Conservation (phyloP, 1,284 basidiomycete species). For the Grifola frondosa region DNA sequence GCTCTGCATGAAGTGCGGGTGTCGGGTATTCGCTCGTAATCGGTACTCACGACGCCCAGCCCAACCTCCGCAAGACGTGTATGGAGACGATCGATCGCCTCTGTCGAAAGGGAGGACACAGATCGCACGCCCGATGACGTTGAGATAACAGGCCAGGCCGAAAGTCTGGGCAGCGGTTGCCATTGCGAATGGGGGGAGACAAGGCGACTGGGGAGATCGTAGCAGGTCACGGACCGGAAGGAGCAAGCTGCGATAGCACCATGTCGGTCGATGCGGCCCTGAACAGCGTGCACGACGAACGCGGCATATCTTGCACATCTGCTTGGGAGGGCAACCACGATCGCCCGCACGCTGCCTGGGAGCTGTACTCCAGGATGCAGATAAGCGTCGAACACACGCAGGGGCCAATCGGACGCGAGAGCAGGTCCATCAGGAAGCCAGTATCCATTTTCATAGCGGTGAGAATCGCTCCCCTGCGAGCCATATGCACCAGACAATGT, state of each 20-base stretch:
- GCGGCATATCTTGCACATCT: not conserved
- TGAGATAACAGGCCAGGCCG: no score
- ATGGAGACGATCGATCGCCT: no score
- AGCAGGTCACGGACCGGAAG: no score
- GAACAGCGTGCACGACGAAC: not conserved
- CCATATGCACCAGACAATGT: constrained; percentile 17
- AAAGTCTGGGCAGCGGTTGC: not conserved
- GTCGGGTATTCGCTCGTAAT: no score
- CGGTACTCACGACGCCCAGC: no score
- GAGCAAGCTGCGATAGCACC: no score
- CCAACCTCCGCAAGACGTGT: no score
- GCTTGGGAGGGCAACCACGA: constrained; percentile 7
- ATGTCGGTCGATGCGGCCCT: not conserved
- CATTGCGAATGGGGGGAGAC: not conserved
- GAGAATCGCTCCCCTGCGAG: constrained; percentile 16
- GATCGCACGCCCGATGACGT: no score
- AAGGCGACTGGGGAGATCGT: no score
- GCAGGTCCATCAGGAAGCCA: constrained; percentile 24
- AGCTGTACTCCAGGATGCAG: constrained; percentile 6
- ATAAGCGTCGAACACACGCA: constrained; percentile 15
- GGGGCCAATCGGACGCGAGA: constrained; percentile 27
- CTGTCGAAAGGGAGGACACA: no score
- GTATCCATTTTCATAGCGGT: constrained; percentile 21
- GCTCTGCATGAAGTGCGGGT: no score
- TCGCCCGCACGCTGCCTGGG: constrained; percentile 12